A percentile compares a stretch with the other conserved stretches of the same genome.
phyloP scores from a whole-genome alignment of 176 grass and related monocot genomes.

The Miscanthus lutarioriparius region DNA sequence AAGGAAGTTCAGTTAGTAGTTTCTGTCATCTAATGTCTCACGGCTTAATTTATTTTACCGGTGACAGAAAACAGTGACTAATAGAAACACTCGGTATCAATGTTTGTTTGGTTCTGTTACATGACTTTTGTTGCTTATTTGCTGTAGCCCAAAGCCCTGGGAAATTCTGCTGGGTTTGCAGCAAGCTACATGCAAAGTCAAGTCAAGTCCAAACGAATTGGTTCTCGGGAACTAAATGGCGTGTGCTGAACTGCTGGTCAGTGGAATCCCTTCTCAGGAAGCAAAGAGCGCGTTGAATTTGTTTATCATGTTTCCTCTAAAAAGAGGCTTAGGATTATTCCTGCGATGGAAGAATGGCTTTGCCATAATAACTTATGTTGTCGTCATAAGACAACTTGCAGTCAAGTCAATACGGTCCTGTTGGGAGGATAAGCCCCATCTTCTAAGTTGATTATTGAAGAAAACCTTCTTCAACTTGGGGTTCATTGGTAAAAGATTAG shows the following conservation, averaged over 20 bases:
- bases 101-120: not conserved
- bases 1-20: not conserved
- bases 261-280: not conserved
- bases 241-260: too few species aligned
- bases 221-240: not conserved
- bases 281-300: not conserved
- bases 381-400: not conserved
- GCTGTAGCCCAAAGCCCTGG: not conserved
- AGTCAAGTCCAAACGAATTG: constrained; percentile 1
- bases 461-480: too few species aligned
- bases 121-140: not conserved
- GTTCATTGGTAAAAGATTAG: too few species aligned
- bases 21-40: not conserved
- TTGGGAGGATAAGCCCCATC: not conserved
- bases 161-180: not conserved
- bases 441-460: not conserved
- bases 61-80: not conserved
- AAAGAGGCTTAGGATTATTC: not conserved
- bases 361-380: not conserved
- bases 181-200: not conserved
- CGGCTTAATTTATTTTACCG: not conserved
- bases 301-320: not conserved
- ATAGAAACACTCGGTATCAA: not conserved
- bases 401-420: not conserved
- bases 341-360: not conserved